Percentiles rank a stretch among this genome's conserved stretches.
Conservation (phyloP, 139 green algal species). For the Diplosphaera chodatii region DNA sequence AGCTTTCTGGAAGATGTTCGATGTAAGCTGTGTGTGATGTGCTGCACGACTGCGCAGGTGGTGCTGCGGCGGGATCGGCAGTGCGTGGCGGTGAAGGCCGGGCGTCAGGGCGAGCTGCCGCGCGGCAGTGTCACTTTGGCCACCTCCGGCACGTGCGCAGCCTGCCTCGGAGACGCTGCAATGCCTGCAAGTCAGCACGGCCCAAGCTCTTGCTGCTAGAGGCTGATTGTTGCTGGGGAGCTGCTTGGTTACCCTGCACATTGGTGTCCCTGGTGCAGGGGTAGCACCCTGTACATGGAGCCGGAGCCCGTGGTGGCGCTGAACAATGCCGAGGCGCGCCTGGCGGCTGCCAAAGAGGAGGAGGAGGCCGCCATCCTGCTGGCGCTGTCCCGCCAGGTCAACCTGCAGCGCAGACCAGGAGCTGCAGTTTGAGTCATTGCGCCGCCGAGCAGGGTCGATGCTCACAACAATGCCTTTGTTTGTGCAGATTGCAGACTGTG, state of each 20-base stretch:
- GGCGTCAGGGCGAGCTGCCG: constrained; percentile 57
- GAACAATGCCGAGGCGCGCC: constrained; percentile 70
- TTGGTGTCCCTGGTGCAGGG: constrained; percentile 3
- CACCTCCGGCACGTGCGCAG: constrained; percentile 10
- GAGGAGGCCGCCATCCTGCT: constrained; percentile 56
- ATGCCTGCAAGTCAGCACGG: too few species aligned
- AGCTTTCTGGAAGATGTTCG: too few species aligned
- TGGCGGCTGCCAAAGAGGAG: constrained; percentile 50
- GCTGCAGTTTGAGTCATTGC: background rate
- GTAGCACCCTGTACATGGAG: constrained; percentile 84
- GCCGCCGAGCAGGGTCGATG: too few species aligned
- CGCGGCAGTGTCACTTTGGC: constrained; percentile 57
- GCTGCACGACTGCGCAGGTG: constrained; percentile 17
- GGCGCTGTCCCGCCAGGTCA: constrained; percentile 32
- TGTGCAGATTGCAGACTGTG: constrained; percentile 18
- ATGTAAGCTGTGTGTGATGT: too few species aligned
- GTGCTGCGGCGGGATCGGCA: constrained; percentile 37
- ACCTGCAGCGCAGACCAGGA: background rate
- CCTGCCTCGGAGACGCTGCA: too few species aligned
- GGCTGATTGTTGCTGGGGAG: too few species aligned
- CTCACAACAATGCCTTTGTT: too few species aligned
- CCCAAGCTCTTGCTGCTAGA: too few species aligned
- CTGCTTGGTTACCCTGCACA: too few species aligned
- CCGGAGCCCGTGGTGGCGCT: constrained; percentile 58
- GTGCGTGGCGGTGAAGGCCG: constrained; percentile 45